A percentile compares a stretch with the other conserved stretches of the same genome.
Evolutionary conservation across 1,284 basidiomycete genomes (phyloP).

Genomic region (Abortiporus biennis): DNA sequence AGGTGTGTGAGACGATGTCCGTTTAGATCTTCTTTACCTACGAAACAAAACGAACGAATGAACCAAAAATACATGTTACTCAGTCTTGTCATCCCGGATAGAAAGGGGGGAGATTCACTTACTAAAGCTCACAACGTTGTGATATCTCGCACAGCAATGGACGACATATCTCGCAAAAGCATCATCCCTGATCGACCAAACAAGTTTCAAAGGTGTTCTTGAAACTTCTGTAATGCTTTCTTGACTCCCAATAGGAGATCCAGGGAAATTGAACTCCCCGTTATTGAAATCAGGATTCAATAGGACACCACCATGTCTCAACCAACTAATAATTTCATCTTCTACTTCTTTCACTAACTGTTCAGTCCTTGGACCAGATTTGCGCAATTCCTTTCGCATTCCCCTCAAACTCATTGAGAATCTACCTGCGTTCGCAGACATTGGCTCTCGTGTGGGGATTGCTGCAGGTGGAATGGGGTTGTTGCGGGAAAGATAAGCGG

Average conservation of each 20-base stretch:
- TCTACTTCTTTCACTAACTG: slow-evolving; percentile 62
- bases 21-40: slow-evolving; percentile 59
- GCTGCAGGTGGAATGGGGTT: slow-evolving; percentile 40
- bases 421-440: slow-evolving; percentile 61
- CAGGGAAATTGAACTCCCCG: slow-evolving; percentile 27
- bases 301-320: slow-evolving; percentile 49
- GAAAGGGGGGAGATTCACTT: slow-evolving; percentile 23
- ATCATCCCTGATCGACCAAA: slow-evolving; percentile 66
- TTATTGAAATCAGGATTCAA: slow-evolving; percentile 39
- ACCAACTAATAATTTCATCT: slow-evolving; percentile 56
- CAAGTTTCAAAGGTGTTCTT: slow-evolving; percentile 56
- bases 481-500: slow-evolving; percentile 58
- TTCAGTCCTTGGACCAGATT: slow-evolving; percentile 52
- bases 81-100: background rate
- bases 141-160: slow-evolving; percentile 74
- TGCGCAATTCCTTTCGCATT: slow-evolving; percentile 59
- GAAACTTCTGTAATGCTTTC: slow-evolving; percentile 56
- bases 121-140: slow-evolving; percentile 78
- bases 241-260: slow-evolving; percentile 43
- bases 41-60: background rate
- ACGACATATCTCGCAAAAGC: slow-evolving; percentile 72
- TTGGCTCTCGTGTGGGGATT: slow-evolving; percentile 37
- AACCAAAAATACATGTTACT: background rate
- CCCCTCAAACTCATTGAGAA: slow-evolving; percentile 74
- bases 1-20: slow-evolving; percentile 68